Percentiles rank a stretch among this genome's conserved stretches.
phyloP scores from a whole-genome alignment of 2,329 filamentous ascomycete species.

The Penicillium sp. region DNA sequence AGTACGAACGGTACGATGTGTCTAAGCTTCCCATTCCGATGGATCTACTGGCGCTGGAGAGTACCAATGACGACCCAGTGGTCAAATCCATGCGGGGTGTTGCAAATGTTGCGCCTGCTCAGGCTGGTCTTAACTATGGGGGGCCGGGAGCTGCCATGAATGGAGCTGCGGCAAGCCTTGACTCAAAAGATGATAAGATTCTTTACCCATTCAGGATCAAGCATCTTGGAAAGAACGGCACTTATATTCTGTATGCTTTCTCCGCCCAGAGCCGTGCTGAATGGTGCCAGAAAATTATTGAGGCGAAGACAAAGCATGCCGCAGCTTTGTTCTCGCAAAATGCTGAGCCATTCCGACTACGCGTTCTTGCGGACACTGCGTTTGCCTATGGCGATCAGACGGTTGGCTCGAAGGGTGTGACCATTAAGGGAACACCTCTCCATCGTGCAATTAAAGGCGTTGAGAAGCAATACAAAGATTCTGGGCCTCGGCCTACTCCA shows the following conservation, averaged over 20 bases:
- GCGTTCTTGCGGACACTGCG: constrained; percentile 87
- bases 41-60: constrained; percentile 91
- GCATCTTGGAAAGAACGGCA: constrained; percentile 83
- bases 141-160: constrained; percentile 67
- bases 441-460: constrained; percentile 89
- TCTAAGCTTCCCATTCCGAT: constrained; percentile 95
- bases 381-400: constrained; percentile 59
- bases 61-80: constrained; percentile 86
- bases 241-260: constrained; percentile 86
- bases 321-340: constrained; percentile 87
- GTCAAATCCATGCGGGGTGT: constrained; percentile 78
- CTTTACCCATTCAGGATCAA: constrained; percentile 95
- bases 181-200: constrained; percentile 74
- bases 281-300: constrained; percentile 91
- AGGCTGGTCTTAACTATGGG: constrained; percentile 61
- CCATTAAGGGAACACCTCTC: constrained; percentile 86
- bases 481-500: constrained; percentile 67
- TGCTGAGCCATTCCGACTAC: constrained; percentile 89
- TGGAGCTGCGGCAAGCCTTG: constrained; percentile 50
- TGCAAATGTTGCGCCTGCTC: constrained; percentile 56
- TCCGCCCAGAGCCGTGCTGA: constrained; percentile 73
- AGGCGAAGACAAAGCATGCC: constrained; percentile 92
- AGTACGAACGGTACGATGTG: constrained; percentile 84
- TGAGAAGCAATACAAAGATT: constrained; percentile 68
- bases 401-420: constrained; percentile 65